Evolutionary conservation across 2,329 filamentous ascomycete species (phyloP), one percentile per base, ranked within the genome.

Genomic region (Byssochlamys sp.): DNA sequence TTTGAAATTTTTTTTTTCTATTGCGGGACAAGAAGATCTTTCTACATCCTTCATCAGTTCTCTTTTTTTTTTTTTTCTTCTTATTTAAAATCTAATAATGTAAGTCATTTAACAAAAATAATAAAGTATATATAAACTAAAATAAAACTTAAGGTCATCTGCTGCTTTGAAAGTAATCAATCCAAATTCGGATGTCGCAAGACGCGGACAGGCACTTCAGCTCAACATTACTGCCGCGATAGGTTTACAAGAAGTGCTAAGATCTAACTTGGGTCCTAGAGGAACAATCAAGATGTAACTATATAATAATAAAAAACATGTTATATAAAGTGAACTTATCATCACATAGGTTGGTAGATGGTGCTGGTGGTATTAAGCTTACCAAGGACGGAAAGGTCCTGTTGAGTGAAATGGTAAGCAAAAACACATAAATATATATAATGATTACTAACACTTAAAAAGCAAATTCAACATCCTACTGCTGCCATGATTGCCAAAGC

Each of bases 181-280:
- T n/a, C n/a, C n/a, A n/a, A n/a, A n/a, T n/a, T n/a, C n/a, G n/a
- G n/a, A n/a, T n/a, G n/a, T n/a, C n/a, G n/a, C n/a, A n/a, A n/a
- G n/a, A n/a, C n/a, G n/a, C n/a, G n/a, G n/a, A n/a, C n/a, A 99
- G 85, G 94, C 94, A 81, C 81, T 99, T 62, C 85, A 84, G 77
- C 91, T 97, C 76, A 99, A 99, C 81, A 97, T 99, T 78, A 90
- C 83, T 70, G 94, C 94, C 65, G 94, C 92, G 71, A 91, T 96
- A 78, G 94, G 94, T 69, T 80, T 91, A 63, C 86, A 91, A 72
- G 84, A 95, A 90, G 94, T 99, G 56, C 82, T 99, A 72, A 92
- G 94, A 77, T 96, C 92, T 55, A 99, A 99, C 76, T 75, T 99
- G 66, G 94, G 94, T 67, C 94, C 94, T 58, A 82, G 89, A 67